Conservation (phyloP, 2,329 filamentous ascomycete species). For the Trichoderma lentiforme region DNA sequence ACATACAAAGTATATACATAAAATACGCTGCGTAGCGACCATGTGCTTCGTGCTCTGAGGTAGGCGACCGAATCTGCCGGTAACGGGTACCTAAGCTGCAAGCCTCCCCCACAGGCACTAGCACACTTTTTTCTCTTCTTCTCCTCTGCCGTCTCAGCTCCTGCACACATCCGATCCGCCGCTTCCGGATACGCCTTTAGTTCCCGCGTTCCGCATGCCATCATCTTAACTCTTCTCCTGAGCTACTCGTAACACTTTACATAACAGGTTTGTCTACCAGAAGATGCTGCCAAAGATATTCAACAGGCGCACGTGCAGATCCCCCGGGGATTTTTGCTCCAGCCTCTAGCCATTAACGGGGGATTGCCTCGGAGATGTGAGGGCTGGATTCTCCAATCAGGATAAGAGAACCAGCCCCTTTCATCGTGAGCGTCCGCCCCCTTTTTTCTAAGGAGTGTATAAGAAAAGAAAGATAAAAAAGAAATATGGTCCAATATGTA, state of each 20-base stretch:
- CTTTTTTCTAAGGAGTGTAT: not conserved
- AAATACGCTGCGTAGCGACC: not conserved
- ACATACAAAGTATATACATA: slow-evolving; percentile 1
- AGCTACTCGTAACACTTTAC: not conserved
- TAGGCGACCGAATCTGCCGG: not conserved
- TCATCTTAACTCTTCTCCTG: not conserved
- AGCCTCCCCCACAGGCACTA: not conserved
- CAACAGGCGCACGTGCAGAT: not conserved
- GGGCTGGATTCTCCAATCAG: not conserved
- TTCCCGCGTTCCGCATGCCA: slow-evolving; percentile 5
- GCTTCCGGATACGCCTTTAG: slow-evolving; percentile 11
- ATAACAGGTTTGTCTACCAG: not conserved
- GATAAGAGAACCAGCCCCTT: not conserved
- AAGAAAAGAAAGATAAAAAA: not conserved
- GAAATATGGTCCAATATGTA: not conserved
- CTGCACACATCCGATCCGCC: not conserved
- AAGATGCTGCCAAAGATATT: not conserved
- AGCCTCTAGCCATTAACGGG: not conserved
- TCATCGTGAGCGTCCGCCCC: not conserved
- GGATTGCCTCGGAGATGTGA: not conserved
- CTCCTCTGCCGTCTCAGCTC: not conserved
- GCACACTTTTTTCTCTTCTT: not conserved
- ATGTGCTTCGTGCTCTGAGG: not conserved
- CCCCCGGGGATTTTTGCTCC: not conserved
- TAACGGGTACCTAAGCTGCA: not conserved